Percentiles rank a stretch among this genome's conserved stretches.
phyloP scores from a whole-genome alignment of 352 stramenopile species.

The Detonula confervacea region DNA sequence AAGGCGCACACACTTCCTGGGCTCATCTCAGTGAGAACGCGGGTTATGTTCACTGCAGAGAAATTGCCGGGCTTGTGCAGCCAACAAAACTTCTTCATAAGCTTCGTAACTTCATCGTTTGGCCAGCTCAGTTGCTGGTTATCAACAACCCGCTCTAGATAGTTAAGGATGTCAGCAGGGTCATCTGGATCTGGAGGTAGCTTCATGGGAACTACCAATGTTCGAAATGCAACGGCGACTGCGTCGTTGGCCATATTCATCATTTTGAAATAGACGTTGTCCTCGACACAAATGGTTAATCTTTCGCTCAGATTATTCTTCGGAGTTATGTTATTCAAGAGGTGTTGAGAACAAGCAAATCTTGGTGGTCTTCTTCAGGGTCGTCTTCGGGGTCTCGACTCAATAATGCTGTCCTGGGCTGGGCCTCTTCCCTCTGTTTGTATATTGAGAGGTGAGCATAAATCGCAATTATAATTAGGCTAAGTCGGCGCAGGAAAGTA shows the following conservation, averaged over 20 bases:
- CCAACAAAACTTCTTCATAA: slow-evolving; percentile 1
- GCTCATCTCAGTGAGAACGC: background rate
- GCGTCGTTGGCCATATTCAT: background rate
- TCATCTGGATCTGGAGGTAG: slow-evolving; percentile 1
- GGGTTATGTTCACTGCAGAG: background rate
- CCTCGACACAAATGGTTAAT: no score
- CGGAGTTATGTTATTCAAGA: no score
- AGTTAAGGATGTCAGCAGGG: background rate
- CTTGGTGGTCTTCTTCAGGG: no score
- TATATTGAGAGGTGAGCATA: no score
- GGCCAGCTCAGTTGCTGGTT: background rate
- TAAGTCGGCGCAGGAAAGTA: no score
- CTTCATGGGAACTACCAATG: slow-evolving; percentile 11
- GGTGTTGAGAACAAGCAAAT: no score
- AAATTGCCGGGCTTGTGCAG: slow-evolving; percentile 1
- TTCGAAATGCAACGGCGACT: slow-evolving; percentile 7
- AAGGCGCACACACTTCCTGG: background rate
- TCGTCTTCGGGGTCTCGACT: no score
- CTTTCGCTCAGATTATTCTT: no score
- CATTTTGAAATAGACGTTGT: slow-evolving; percentile 3
- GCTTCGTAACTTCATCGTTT: slow-evolving; percentile 2
- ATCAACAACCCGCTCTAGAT: background rate
- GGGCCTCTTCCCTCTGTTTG: no score
- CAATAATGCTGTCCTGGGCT: no score
- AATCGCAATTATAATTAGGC: no score